phyloP scores from a whole-genome alignment of 2,329 filamentous ascomycete species.

The Aspergillus hortae region DNA sequence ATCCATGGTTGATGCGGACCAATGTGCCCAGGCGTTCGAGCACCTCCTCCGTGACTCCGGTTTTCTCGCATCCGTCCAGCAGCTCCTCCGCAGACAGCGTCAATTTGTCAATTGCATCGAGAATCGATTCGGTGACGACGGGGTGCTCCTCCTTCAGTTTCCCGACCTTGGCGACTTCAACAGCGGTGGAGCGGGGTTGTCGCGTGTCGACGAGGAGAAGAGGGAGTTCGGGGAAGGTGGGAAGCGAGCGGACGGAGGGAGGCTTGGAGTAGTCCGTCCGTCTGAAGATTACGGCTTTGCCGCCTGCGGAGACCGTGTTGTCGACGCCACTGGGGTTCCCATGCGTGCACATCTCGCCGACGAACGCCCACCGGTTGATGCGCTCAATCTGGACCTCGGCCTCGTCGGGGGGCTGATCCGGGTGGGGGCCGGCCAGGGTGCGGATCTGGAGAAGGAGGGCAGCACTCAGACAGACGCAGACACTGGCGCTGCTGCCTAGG shows the following conservation, averaged over 20 bases:
- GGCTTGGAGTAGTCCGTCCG: constrained; percentile 73
- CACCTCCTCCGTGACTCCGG: constrained; percentile 59
- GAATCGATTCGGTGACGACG: constrained; percentile 71
- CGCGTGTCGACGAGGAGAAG: constrained; percentile 86
- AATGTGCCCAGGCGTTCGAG: constrained; percentile 78
- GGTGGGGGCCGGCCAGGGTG: constrained; percentile 83
- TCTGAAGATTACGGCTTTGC: constrained; percentile 91
- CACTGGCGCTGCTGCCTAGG: constrained; percentile 89
- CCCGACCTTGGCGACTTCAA: constrained; percentile 83
- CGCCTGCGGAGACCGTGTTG: constrained; percentile 91
- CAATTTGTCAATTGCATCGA: constrained; percentile 73
- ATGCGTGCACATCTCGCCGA: constrained; percentile 95
- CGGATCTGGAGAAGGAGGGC: constrained; percentile 85
- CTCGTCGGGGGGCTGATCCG: constrained; percentile 83
- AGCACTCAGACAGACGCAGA: constrained; percentile 81
- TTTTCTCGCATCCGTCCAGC: constrained; percentile 61
- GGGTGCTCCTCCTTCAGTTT: constrained; percentile 69
- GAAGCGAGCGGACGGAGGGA: constrained; percentile 70
- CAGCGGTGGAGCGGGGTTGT: constrained; percentile 78
- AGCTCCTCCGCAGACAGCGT: constrained; percentile 56
- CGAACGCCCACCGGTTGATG: constrained; percentile 97
- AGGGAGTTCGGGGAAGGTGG: constrained; percentile 87
- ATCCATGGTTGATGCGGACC: constrained; percentile 89
- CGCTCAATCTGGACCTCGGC: constrained; percentile 87
- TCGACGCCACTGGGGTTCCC: constrained; percentile 95